A percentile compares a stretch with the other conserved stretches of the same genome.
Evolutionary conservation across 352 stramenopile species (phyloP).

Genomic region (Pythium rhizo-oryzae): DNA sequence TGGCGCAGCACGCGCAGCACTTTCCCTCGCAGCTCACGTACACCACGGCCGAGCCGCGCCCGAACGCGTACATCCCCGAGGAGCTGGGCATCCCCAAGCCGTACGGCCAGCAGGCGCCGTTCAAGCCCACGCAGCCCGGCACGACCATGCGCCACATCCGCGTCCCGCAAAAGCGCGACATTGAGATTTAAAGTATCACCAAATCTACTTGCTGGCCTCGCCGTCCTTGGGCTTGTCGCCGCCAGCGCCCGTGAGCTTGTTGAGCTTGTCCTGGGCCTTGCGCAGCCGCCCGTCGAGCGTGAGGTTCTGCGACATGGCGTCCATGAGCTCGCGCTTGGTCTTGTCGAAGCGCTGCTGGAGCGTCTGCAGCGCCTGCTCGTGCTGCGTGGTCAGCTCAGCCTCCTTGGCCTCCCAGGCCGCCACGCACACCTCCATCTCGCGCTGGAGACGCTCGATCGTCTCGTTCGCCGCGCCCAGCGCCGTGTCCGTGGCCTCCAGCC

Average conservation of each 20-base stretch:
- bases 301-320: constrained; percentile 65
- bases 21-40: constrained; percentile 77
- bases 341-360: constrained; percentile 74
- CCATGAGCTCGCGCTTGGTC: constrained; percentile 74
- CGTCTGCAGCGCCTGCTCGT: constrained; percentile 48
- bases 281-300: constrained; percentile 62
- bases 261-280: constrained; percentile 75
- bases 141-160: constrained; percentile 94
- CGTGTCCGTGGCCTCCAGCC: constrained; percentile 44
- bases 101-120: constrained; percentile 90
- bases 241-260: constrained; percentile 36
- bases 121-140: constrained; percentile 89
- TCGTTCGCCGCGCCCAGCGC: constrained; percentile 27
- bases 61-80: constrained; percentile 95
- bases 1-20: constrained; percentile 52
- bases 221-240: constrained; percentile 3
- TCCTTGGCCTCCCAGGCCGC: constrained; percentile 40
- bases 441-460: constrained; percentile 33
- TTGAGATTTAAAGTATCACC: constrained; percentile 84
- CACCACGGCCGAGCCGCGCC: constrained; percentile 90
- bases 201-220: background rate
- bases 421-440: constrained; percentile 35
- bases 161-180: constrained; percentile 82
- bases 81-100: constrained; percentile 93
- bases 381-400: constrained; percentile 40